Percentiles rank a stretch among this genome's conserved stretches.
These are phyloP conservation scores for Colletotrichum destructivum DNA, from an alignment of 2,329 filamentous ascomycete genomes.

Conservation along the genomic window DNA sequence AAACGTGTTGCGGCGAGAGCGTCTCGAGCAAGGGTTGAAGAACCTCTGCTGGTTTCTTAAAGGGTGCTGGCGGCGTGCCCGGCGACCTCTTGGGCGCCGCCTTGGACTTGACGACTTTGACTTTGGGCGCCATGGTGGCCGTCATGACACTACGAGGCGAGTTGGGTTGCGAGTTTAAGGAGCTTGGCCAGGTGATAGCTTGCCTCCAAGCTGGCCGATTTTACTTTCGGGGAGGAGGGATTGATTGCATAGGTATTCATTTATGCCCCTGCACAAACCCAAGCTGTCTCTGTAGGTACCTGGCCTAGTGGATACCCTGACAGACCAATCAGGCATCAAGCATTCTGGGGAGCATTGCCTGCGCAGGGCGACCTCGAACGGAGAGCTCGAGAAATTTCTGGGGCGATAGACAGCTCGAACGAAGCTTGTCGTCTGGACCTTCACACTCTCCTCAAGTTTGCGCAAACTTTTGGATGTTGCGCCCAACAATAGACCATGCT, in stretches of 20 bases:
- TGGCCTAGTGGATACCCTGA: not conserved
- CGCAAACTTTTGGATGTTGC: conserved; percentile 33
- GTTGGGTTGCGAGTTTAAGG: conserved; percentile 4
- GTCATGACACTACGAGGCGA: conserved; percentile 14
- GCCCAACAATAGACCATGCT: conserved; percentile 54
- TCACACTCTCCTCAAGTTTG: conserved; percentile 3
- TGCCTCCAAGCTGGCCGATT: conserved; percentile 20
- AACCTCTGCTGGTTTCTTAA: conserved; percentile 74
- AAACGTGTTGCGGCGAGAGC: conserved; percentile 80
- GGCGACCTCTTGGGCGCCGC: conserved; percentile 50
- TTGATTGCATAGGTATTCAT: conserved; percentile 1
- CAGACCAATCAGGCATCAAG: conserved; percentile 16
- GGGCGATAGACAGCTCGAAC: conserved; percentile 5
- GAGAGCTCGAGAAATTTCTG: conserved; percentile 32
- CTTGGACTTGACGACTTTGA: conserved; percentile 48
- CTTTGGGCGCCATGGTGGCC: conserved; percentile 50
- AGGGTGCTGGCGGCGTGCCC: conserved; percentile 72
- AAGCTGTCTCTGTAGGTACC: not conserved
- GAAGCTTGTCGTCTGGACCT: not conserved
- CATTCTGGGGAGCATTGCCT: not conserved
- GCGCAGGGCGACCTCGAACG: conserved; percentile 13
- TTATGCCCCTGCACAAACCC: conserved; percentile 24
- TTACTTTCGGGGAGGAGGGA: conserved; percentile 23
- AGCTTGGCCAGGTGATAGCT: conserved; percentile 12
- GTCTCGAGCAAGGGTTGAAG: conserved; percentile 77